A percentile compares a stretch with the other conserved stretches of the same genome.
Conservation (phyloP, 2,329 filamentous ascomycete species). For the Mycosphaerella arachidis region DNA sequence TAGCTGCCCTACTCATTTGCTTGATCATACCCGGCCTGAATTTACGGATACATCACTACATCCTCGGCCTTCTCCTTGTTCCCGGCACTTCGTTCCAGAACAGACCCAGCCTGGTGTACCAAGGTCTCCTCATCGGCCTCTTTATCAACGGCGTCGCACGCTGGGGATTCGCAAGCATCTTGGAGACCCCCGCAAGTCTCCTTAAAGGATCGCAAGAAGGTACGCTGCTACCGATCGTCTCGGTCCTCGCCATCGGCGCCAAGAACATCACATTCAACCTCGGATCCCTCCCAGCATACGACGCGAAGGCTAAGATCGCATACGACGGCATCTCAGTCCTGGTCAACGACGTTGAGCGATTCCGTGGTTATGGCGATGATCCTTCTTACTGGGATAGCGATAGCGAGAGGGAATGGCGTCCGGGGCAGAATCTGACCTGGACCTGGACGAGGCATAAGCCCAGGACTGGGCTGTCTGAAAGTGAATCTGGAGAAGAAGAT, state of each 20-base stretch:
- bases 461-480: conserved; percentile 2
- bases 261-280: conserved; percentile 64
- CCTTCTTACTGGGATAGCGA: conserved; percentile 44
- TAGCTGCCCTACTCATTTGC: conserved; percentile 62
- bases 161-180: conserved; percentile 86
- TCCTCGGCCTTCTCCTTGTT: conserved; percentile 78
- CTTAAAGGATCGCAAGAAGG: conserved; percentile 53
- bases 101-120: conserved; percentile 76
- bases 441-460: conserved; percentile 31
- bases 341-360: conserved; percentile 81
- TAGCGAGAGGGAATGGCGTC: conserved; percentile 11
- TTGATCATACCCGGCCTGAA: conserved; percentile 70
- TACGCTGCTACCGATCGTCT: conserved; percentile 54
- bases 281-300: conserved; percentile 32
- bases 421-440: conserved; percentile 28
- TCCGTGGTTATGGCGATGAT: conserved; percentile 62
- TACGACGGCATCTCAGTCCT: conserved; percentile 75
- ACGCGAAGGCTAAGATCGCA: conserved; percentile 37
- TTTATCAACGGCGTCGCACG: conserved; percentile 92
- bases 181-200: conserved; percentile 74
- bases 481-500: conserved; percentile 1
- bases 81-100: conserved; percentile 88
- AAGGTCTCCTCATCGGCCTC: conserved; percentile 81
- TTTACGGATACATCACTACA: conserved; percentile 91
- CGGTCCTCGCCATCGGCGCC: conserved; percentile 44